Base-by-base conservation (phyloP, 2,329 filamentous ascomycete genomes). In the Cladosporium sp. region DNA sequence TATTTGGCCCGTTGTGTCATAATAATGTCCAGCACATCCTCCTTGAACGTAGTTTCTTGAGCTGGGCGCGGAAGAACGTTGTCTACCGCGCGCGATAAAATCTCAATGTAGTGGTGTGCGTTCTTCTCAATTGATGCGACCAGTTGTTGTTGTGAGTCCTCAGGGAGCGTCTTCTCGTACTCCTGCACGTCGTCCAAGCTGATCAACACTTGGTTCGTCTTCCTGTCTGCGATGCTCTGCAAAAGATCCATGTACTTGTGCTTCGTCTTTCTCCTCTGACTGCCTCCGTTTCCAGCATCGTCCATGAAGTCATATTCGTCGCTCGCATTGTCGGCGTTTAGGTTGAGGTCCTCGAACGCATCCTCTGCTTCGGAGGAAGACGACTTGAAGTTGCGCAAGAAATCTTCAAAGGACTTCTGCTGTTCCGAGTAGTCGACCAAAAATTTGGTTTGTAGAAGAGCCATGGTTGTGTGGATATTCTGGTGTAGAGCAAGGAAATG, bases 291-390 rank as follows among this genome's bases (percentile, higher is more conserved):
- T 46, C 83, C 82, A 62, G 87, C 86, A 68, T 91, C 89, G 76
- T 96, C 92, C 88, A 96, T 92, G 75, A 96, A 91, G 74, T 97
- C 93, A 77, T 97, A 92, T 73, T 97, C 92, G 74, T 97, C 93
- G 78, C 90, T 93, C 49, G 91, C 85, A 71, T 90, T 91, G 79
- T 96, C 90, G 75, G 92, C 93, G 77, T 93, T 90, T 69, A 99
- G 91, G 74, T 91, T 91, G 73, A 99, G 88, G 70, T 90, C 88
- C 71, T 92, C 88, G 57, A 99, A 85, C 53, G 93, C 93, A 76
- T 93, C 89, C 46, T 91, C 88, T 70, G 96, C 88, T 66, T 89
- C 83, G 18, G 83, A 80, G 66, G 90, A 75, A n/a, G 85, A 85
- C n/a, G 89, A 89, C 82, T 99, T 98, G 88, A 96, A 99, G 69